Conservation (phyloP, 805 yeast species). For the Lachancea lanzarotensis region DNA sequence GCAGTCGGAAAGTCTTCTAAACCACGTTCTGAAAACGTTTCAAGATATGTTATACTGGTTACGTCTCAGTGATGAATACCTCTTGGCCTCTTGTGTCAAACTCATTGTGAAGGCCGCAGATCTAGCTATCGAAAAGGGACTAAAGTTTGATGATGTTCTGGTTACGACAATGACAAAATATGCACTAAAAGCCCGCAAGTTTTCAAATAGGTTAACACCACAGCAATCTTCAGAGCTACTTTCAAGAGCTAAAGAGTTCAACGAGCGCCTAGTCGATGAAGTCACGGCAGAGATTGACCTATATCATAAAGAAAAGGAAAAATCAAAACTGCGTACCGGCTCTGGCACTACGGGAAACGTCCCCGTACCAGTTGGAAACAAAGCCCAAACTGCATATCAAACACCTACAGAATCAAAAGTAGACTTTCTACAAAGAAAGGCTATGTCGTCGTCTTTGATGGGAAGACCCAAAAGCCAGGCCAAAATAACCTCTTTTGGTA, state of each 20-base stretch:
- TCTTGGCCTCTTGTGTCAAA: constrained; percentile 59
- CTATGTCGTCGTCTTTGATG: constrained; percentile 24
- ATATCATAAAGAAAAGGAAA: constrained; percentile 30
- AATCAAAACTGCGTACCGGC: constrained; percentile 10
- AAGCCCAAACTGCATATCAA: not conserved
- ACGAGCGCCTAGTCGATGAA: constrained; percentile 47
- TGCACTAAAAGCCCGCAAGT: constrained; percentile 59
- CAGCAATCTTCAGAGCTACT: constrained; percentile 62
- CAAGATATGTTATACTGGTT: constrained; percentile 71
- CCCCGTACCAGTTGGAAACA: not conserved
- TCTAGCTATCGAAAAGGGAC: constrained; percentile 49
- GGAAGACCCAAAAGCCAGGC: constrained; percentile 31
- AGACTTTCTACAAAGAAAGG: constrained; percentile 30
- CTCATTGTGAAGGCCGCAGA: constrained; percentile 62
- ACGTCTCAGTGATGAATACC: constrained; percentile 69
- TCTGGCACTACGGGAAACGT: constrained; percentile 5
- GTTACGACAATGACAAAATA: constrained; percentile 53
- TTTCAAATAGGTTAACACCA: constrained; percentile 61
- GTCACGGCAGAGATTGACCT: constrained; percentile 40
- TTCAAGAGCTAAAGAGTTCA: constrained; percentile 51
- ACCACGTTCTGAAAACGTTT: constrained; percentile 55
- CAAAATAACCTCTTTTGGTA: constrained; percentile 35
- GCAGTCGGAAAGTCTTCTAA: constrained; percentile 36
- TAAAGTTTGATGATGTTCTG: constrained; percentile 46
- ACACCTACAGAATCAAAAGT: constrained; percentile 22